Evolutionary conservation across 2,329 filamentous ascomycete genomes (phyloP).

Genomic region (Coniochaeta prunicola): DNA sequence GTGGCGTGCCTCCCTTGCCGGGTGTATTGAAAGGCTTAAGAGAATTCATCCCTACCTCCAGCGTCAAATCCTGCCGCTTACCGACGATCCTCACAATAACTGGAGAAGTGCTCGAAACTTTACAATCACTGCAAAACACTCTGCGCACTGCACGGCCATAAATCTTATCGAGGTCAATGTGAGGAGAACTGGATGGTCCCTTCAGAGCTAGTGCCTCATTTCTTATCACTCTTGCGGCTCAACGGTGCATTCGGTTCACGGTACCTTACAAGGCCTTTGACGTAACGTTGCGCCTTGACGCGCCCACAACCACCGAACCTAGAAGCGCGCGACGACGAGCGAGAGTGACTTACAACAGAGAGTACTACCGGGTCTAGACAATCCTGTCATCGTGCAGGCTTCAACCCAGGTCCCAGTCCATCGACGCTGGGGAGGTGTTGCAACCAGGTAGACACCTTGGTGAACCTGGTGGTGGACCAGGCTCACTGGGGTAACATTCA

Average conservation of each 20-base stretch:
- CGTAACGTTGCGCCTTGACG: conserved; percentile 1
- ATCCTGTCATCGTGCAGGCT: conserved; percentile 3
- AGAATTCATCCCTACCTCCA: background rate
- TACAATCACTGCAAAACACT: background rate
- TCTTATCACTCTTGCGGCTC: conserved; percentile 1
- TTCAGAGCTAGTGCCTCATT: background rate
- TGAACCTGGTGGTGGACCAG: background rate
- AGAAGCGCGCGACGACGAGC: background rate
- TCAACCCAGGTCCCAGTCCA: background rate
- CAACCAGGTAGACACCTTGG: background rate
- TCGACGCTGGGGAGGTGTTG: background rate
- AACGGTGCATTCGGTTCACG: background rate
- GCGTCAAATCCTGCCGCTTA: background rate
- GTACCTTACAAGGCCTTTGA: background rate
- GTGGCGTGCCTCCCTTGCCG: background rate
- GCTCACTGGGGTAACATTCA: background rate
- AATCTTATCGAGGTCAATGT: background rate
- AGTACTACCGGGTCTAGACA: background rate
- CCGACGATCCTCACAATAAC: background rate
- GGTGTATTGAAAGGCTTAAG: too few relatives aligned
- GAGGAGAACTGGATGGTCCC: background rate
- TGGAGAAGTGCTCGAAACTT: background rate
- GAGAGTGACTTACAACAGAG: background rate
- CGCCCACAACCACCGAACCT: background rate
- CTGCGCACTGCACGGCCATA: background rate